A percentile compares a stretch with the other conserved stretches of the same genome.
phyloP scores from a whole-genome alignment of 208 protist genomes.

The Phytomonas sp. region DNA sequence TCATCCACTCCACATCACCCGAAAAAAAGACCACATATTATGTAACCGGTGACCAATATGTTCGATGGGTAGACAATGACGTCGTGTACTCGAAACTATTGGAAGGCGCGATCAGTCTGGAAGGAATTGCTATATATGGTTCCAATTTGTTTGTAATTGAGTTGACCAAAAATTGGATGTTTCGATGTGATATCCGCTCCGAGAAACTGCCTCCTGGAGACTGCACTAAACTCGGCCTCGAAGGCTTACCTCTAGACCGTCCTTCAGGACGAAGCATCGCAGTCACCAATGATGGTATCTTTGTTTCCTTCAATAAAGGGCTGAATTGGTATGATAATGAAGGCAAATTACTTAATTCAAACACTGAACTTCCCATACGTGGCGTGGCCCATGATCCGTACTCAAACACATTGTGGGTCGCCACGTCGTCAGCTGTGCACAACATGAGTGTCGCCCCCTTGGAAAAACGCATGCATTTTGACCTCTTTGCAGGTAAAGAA shows the following conservation, averaged over 20 bases:
- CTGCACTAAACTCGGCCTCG: not conserved
- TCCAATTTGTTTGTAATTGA: not conserved
- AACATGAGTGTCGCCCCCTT: constrained; percentile 11
- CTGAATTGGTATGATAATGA: constrained; percentile 18
- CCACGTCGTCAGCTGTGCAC: constrained; percentile 17
- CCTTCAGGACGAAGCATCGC: constrained; percentile 7
- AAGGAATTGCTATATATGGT: not conserved
- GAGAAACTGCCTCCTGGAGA: not conserved
- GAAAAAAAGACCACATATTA: not conserved
- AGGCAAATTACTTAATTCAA: not conserved
- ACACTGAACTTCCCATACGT: not conserved
- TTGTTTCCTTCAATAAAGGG: constrained; percentile 14
- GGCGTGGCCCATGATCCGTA: not conserved
- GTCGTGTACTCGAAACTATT: not conserved
- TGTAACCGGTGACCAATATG: not conserved
- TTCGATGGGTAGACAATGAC: not conserved
- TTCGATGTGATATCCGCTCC: not conserved
- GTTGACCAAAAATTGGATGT: not conserved
- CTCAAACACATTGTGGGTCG: constrained; percentile 6
- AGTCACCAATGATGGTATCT: constrained; percentile 16
- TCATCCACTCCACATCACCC: not conserved
- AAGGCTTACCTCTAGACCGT: not conserved
- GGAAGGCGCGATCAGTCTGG: not conserved
- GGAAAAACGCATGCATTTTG: constrained; percentile 10
- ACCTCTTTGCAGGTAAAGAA: constrained; percentile 20